A percentile compares a stretch with the other conserved stretches of the same genome.
Conservation (phyloP, 495 filamentous ascomycete genomes). For the Tuber melanosporum region DNA sequence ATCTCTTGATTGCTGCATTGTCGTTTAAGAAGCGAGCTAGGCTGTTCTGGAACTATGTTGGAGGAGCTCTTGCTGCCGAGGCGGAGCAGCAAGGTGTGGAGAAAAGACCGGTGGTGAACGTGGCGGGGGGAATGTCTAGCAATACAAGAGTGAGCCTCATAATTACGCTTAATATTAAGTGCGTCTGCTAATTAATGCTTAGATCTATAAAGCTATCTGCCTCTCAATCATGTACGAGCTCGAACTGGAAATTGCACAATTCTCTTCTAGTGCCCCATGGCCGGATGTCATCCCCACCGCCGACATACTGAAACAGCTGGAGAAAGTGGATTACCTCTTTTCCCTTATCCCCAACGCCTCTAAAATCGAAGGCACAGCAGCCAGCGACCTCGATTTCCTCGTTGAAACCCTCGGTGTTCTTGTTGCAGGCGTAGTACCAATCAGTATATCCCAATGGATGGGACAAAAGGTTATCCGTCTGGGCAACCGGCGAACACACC, state of each 20-base stretch:
- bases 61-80: constrained; percentile 9
- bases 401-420: constrained; percentile 25
- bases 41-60: constrained; percentile 25
- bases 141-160: background rate
- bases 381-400: constrained; percentile 20
- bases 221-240: constrained; percentile 31
- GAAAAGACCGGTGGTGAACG: background rate
- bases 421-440: constrained; percentile 23
- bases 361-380: constrained; percentile 13
- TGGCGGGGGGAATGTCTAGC: background rate
- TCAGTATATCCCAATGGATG: constrained; percentile 26
- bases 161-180: background rate
- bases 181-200: background rate
- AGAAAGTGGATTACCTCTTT: constrained; percentile 21
- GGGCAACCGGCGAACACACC: constrained; percentile 20
- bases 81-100: background rate
- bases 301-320: constrained; percentile 23
- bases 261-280: constrained; percentile 24
- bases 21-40: constrained; percentile 21
- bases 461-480: constrained; percentile 31
- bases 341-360: constrained; percentile 9
- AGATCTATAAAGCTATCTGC: constrained; percentile 23
- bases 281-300: constrained; percentile 29
- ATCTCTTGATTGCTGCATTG: constrained; percentile 18
- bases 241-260: constrained; percentile 23